Conservation (phyloP, 495 filamentous ascomycete genomes). For the Elasticomyces elasticus region DNA sequence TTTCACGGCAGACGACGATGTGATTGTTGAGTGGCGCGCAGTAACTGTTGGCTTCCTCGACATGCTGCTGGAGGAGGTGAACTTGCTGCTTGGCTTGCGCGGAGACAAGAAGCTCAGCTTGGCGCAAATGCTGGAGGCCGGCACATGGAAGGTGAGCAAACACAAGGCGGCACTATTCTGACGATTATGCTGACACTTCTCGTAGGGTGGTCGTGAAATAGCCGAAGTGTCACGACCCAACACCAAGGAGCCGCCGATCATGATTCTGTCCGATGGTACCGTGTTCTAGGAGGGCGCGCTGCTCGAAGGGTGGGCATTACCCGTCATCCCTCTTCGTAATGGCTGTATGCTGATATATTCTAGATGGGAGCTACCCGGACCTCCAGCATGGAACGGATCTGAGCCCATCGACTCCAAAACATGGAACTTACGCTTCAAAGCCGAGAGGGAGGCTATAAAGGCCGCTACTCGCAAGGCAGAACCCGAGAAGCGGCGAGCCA, state of each 20-base stretch:
- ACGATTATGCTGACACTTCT: neutral
- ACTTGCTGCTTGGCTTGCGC: constrained; percentile 47
- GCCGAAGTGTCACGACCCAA: constrained; percentile 92
- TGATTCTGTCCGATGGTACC: constrained; percentile 92
- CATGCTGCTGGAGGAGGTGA: constrained; percentile 61
- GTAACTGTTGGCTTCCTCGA: constrained; percentile 80
- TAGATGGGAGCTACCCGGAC: neutral
- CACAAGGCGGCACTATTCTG: neutral
- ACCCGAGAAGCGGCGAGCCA: neutral
- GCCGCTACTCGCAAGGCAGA: neutral
- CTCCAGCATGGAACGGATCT: neutral
- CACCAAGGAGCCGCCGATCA: constrained; percentile 92
- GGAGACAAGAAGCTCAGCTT: constrained; percentile 52
- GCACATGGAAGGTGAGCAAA: constrained; percentile 78
- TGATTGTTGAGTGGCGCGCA: constrained; percentile 80
- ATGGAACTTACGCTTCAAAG: neutral
- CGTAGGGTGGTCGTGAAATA: constrained; percentile 85
- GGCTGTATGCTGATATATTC: too few relatives aligned
- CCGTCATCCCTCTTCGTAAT: neutral
- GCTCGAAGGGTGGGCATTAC: constrained; percentile 8
- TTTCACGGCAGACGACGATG: constrained; percentile 70
- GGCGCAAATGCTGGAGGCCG: constrained; percentile 76
- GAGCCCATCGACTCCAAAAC: neutral
- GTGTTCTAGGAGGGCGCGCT: constrained; percentile 60
- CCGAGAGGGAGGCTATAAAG: neutral